Conservation (phyloP, 2,329 filamentous ascomycete genomes). For the Catunica adiposa region DNA sequence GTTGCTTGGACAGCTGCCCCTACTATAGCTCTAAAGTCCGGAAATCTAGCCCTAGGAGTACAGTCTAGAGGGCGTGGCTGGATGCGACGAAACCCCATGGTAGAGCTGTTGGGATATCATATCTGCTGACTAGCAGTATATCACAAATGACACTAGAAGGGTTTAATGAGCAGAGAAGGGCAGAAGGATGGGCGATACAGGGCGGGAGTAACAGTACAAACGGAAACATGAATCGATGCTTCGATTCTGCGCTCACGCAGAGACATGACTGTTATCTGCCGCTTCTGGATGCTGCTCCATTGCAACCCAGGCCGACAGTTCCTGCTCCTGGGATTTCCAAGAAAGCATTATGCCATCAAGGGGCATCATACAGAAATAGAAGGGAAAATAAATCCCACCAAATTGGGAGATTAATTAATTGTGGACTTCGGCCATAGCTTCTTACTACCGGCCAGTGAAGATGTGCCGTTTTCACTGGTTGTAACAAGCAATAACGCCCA, state of each 20-base stretch:
- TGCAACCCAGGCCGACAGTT: neutral
- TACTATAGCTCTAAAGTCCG: too few species aligned
- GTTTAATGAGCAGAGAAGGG: neutral
- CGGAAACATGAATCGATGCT: neutral
- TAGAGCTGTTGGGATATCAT: too few species aligned
- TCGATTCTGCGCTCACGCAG: neutral
- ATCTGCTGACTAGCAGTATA: neutral
- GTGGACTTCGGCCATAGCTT: too few species aligned
- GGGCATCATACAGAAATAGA: neutral
- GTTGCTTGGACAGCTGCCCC: neutral
- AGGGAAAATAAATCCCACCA: neutral
- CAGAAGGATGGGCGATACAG: neutral
- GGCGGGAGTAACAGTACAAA: neutral
- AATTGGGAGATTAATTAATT: neutral
- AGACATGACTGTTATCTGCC: neutral
- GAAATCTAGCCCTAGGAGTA: neutral
- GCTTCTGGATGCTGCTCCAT: neutral
- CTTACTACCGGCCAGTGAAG: too few species aligned
- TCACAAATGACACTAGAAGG: neutral
- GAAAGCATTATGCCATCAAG: neutral
- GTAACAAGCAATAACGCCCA: neutral
- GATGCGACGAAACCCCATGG: neutral
- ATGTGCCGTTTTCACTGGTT: neutral
- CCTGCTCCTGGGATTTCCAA: neutral
- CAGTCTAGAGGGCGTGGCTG: neutral